Evolutionary conservation across 1,284 basidiomycete species (phyloP), one percentile per base, ranked within the genome.

Genomic region (Termitomyces sp.): DNA sequence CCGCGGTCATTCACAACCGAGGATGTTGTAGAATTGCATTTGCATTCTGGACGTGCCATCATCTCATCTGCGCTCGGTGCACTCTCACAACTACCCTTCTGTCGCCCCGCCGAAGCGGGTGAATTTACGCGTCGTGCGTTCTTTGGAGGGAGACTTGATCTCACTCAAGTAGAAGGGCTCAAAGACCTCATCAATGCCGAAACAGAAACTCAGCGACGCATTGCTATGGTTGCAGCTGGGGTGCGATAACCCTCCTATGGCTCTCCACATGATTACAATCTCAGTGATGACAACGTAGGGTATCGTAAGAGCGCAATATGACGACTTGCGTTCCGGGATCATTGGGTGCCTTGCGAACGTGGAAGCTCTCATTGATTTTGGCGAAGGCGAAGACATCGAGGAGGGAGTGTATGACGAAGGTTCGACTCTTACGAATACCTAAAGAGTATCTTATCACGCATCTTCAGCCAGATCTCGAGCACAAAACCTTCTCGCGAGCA

Each of bases 301-400:
- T 38, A 63, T 70, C 21, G 76, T 81, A 34, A 72, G 81, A 52
- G 68, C 72, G 19, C 75, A 79, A 49, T 90, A 88, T 60, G 83
- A 90, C 45, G 64, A 75, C 2, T 70, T 95, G 42, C 75, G 92
- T 45, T 65, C 67, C 7, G 77, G 82, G 26, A 82, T 92, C 26
- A 80, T 94, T 38, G 72, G 79, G 26, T 86, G 85, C 53, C 80
- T 92, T 46, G 85, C 92, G 10, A 78, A 86, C 59, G 76, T 91
- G 0, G 93, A 96, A 68, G 93, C 92, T 1, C 71, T 94, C 39
- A 94, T 96, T 54, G 93, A 95, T 67, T 96, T 95, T 68, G 87
- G 88, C 5, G 93, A 95, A 69, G 89, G 88, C 24, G 92, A 94
- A 65, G 88, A 91, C 19, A 83, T 94, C 33, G 91, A 93, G 60